Evolutionary conservation across 2,329 filamentous ascomycete genomes (phyloP), one percentile per base, ranked within the genome.

Genomic region (Scytalidium sp.): DNA sequence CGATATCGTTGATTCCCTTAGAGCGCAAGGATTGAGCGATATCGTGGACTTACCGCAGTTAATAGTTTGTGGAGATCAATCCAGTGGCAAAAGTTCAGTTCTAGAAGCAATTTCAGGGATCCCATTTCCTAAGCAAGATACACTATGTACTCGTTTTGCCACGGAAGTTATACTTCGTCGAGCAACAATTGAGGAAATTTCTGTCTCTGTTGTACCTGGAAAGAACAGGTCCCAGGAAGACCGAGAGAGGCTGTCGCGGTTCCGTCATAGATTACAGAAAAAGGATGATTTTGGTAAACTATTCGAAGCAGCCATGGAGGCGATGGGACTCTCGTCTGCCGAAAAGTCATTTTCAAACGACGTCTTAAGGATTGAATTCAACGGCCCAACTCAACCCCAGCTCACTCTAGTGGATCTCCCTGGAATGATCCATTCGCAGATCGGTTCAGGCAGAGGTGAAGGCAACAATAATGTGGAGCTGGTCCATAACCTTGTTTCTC

Each of bases 361-460:
- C 40, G 47, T 56, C 11, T 43, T 60, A 22, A 43, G 58, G 10
- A 48, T 60, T 19, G 55, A 57, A 44, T 45, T 59, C 22, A 52
- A 41, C 25, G 57, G 57, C 1, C 56, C 56, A 36, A 60, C 69
- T 3, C 69, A 70, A 19, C 74, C 73, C 2, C 74, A 80, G 17
- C 67, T 84, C 19, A 84, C 80, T 0, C 68, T 84, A 25, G 79
- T 85, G 3, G 80, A 84, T 60, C 67, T 84, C 2, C 81, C 80
- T 0, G 80, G 80, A 2, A 63, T 85, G 7, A 78, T 82, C 42
- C 70, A 75, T 32, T 68, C 70, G 0, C 64, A 71, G 9, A 75
- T 67, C 13, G 69, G 70, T n/a, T n/a, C 36, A 15, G 5, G 5
- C 25, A 61, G 70, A 1, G n/a, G n/a, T n/a, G 73, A 80, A 51